Conservation (phyloP, 2,329 filamentous ascomycete species). For the Chaetomium strumarium region DNA sequence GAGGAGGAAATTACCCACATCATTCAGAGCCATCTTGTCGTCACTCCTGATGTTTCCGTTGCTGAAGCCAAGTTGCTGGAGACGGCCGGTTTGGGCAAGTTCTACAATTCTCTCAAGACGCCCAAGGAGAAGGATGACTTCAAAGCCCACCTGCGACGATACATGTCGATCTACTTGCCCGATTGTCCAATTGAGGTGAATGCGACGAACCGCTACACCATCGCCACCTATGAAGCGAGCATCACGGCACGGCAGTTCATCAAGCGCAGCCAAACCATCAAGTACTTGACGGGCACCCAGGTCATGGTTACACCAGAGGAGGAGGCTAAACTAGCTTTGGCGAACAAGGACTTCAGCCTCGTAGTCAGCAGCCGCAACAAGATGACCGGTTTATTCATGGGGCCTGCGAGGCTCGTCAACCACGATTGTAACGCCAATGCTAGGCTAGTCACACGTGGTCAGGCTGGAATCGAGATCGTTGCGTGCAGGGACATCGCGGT, state of each 20-base stretch:
- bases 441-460: constrained; percentile 73
- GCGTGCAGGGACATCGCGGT: constrained; percentile 74
- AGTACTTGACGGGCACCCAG: constrained; percentile 85
- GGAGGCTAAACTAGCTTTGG: constrained; percentile 71
- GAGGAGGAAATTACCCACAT: constrained; percentile 57
- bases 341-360: constrained; percentile 92
- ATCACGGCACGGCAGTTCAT: constrained; percentile 77
- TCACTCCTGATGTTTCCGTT: constrained; percentile 63
- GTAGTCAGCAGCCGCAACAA: constrained; percentile 92
- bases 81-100: constrained; percentile 68
- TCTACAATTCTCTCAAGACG: constrained; percentile 60
- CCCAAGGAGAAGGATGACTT: constrained; percentile 84
- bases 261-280: constrained; percentile 76
- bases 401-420: constrained; percentile 92
- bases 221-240: constrained; percentile 81
- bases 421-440: constrained; percentile 96
- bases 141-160: constrained; percentile 75
- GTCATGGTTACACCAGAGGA: constrained; percentile 90
- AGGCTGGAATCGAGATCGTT: constrained; percentile 85
- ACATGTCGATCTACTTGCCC: constrained; percentile 85
- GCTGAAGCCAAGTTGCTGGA: constrained; percentile 69
- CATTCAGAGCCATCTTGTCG: constrained; percentile 60
- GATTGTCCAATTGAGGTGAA: constrained; percentile 91
- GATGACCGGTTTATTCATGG: constrained; percentile 85
- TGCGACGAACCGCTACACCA: constrained; percentile 91